Evolutionary conservation across 2,329 filamentous ascomycete species (phyloP), one percentile per base, ranked within the genome.

Genomic region (Dryadomyces sulphureus): DNA sequence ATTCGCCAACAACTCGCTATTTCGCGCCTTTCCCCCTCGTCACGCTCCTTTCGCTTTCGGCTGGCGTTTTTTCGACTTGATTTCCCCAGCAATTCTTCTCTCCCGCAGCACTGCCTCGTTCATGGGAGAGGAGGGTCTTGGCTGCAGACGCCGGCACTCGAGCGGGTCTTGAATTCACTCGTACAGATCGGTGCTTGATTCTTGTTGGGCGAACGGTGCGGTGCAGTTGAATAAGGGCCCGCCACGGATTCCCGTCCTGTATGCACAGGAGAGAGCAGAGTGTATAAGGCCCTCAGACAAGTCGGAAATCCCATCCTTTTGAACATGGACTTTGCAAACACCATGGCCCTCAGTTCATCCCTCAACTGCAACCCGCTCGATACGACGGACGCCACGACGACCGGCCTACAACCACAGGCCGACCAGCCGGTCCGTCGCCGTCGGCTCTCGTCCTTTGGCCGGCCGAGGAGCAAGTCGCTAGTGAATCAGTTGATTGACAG

Each of bases 401-500:
- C 70, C 2, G 65, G 68, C 19, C 60, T 63, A 3, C 60, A 70
- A 6, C 59, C 69, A 43, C 46, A 57, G 44, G 54, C 56, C 32
- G 57, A 60, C 53, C 55, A 53, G 49, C 47, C 64, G 5, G 46
- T 48, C 11, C 50, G 52, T 35, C 64, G 69, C 47, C 65, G 75
- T 35, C 67, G 73, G 7, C 75, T 73, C 54, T 80, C 77, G 3
- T 74, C 72, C 46, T 75, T 75, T 48, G 62, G 72, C 45, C 73
- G 72, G 2, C 63, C 60, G 25, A 55, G 75, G 53, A 65, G 75
- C 53, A 75, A 71, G 53, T 79, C 75, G 11, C 64, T 77, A n/a
- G 70, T 77, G 34, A 69, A 71, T 54, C 68, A 72, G 45, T 69
- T 76, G 51, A 73, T 79, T 65, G 77, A 81, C 38, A 69, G 72